A percentile compares a stretch with the other conserved stretches of the same genome.
Evolutionary conservation across 108 stramenopile species (phyloP).

Genomic region (Cyclostephanos tholiformis): DNA sequence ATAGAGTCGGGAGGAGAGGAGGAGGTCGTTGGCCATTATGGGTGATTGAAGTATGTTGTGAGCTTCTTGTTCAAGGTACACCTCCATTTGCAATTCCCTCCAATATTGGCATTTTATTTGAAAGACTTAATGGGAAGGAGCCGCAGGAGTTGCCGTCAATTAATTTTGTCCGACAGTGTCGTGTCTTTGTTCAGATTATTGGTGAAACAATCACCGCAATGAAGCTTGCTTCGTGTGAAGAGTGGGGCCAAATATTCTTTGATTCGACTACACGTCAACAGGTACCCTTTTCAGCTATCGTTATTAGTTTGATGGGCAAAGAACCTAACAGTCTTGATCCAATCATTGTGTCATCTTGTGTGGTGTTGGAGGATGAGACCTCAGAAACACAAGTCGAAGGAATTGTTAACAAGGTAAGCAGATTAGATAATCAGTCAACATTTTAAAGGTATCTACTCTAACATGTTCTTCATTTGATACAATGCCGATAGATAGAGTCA

Average conservation of each 20-base stretch:
- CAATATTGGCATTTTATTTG: background rate
- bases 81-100: too few species aligned
- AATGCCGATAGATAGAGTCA: background rate
- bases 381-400: background rate
- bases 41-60: background rate
- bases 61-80: constrained; percentile 9
- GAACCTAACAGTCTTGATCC: background rate
- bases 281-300: background rate
- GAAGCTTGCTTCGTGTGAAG: background rate
- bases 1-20: background rate
- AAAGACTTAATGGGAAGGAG: background rate
- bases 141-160: background rate
- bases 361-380: constrained; percentile 7
- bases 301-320: background rate
- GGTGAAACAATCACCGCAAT: too few species aligned
- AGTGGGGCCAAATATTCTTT: constrained; percentile 4
- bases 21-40: background rate
- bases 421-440: background rate
- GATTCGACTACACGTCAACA: background rate
- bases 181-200: too few species aligned
- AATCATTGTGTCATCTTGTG: background rate
- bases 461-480: too few species aligned
- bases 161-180: background rate
- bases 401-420: background rate
- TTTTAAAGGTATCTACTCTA: too few species aligned